Conservation (phyloP, 768 basidiomycete genomes). For the Kwoniella heveanensis region DNA sequence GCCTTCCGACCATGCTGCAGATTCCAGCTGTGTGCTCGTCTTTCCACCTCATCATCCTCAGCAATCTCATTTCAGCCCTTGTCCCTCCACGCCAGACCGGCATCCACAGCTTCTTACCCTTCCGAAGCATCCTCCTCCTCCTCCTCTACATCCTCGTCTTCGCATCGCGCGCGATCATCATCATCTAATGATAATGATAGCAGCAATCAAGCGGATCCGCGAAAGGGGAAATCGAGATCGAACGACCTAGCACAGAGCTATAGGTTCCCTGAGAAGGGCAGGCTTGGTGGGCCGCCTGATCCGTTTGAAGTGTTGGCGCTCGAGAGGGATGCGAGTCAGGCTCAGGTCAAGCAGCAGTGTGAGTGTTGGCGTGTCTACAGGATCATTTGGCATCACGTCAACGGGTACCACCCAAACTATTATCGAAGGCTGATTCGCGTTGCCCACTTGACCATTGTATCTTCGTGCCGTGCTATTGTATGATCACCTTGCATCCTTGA, state of each 20-base stretch:
- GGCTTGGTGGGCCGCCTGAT: constrained; percentile 39
- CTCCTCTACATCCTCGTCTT: constrained; percentile 1
- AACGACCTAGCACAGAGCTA: constrained; percentile 23
- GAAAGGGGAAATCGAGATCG: constrained; percentile 17
- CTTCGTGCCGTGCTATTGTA: no score
- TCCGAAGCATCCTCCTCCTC: constrained; percentile 11
- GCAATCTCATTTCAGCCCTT: no score
- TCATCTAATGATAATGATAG: background rate
- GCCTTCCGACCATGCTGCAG: constrained; percentile 6
- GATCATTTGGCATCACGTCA: no score
- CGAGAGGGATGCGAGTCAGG: constrained; percentile 34
- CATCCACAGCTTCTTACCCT: constrained; percentile 4
- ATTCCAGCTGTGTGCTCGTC: background rate
- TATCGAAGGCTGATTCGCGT: no score
- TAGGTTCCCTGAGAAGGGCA: constrained; percentile 38
- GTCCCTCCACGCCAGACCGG: background rate
- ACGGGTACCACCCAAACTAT: no score
- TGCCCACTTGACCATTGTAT: no score
- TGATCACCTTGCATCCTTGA: no score
- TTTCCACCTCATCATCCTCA: background rate
- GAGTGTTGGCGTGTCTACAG: constrained; percentile 18
- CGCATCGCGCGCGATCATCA: background rate
- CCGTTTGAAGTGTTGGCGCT: constrained; percentile 52
- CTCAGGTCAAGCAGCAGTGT: constrained; percentile 50
- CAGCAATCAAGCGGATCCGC: background rate